These are phyloP conservation scores for Sisymbrium irio DNA, from an alignment of 345 rosid species.

Conservation along the genomic window DNA sequence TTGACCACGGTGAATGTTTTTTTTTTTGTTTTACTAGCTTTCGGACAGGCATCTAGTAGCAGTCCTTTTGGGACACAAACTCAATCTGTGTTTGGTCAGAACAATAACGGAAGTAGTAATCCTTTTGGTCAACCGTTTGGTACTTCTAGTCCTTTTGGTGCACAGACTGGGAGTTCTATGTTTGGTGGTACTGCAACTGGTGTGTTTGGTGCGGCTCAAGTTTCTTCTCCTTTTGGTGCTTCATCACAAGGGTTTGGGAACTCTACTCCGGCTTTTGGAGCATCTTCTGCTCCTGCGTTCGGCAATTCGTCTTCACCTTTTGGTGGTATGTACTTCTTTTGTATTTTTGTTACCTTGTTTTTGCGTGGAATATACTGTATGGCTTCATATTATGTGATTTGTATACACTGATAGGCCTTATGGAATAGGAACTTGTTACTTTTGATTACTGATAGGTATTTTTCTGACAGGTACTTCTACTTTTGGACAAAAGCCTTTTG, in stretches of 20 bases:
- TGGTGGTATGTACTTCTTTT: slow-evolving; percentile 52
- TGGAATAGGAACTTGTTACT: not conserved
- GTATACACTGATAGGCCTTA: not conserved
- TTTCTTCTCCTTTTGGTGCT: slow-evolving; percentile 79
- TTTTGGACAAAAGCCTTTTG: slow-evolving; percentile 82
- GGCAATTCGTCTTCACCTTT: slow-evolving; percentile 66
- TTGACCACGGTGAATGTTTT: not conserved
- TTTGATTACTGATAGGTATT: not conserved
- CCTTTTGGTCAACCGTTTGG: slow-evolving; percentile 79
- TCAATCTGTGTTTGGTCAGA: slow-evolving; percentile 65
- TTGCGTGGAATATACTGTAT: slow-evolving; percentile 2
- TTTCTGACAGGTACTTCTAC: slow-evolving; percentile 50
- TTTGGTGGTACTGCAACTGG: slow-evolving; percentile 93
- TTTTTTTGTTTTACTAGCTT: slow-evolving; percentile 43
- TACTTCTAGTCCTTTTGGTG: slow-evolving; percentile 62
- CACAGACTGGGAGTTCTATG: slow-evolving; percentile 71
- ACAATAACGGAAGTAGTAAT: slow-evolving; percentile 51
- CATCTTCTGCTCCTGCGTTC: slow-evolving; percentile 67
- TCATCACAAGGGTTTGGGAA: slow-evolving; percentile 73
- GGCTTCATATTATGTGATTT: not conserved
- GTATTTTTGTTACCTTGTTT: too few relatives aligned
- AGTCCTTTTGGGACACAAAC: slow-evolving; percentile 67
- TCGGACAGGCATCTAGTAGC: slow-evolving; percentile 71
- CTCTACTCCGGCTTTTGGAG: slow-evolving; percentile 61
- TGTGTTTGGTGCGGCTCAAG: slow-evolving; percentile 66